phyloP scores from a whole-genome alignment of 164 flowering plant genomes.

The Vitis rotundifolia region DNA sequence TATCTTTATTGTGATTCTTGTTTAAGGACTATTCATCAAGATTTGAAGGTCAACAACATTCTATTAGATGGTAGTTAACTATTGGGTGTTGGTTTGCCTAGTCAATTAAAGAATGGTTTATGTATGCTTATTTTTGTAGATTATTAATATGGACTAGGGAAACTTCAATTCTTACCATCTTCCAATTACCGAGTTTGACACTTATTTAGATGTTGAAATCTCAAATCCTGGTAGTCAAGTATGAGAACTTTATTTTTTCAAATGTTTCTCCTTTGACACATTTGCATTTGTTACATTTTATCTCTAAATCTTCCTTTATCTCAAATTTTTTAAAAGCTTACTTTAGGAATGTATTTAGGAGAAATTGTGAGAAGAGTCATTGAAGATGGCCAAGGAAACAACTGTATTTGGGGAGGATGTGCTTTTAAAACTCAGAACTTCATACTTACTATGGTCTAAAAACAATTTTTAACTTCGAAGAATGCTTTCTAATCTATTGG shows the following conservation, averaged over 20 bases:
- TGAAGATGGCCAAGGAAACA: conserved; percentile 58
- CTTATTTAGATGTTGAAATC: conserved; percentile 52
- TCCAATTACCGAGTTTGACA: conserved; percentile 58
- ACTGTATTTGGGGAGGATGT: conserved; percentile 52
- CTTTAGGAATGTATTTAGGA: conserved; percentile 66
- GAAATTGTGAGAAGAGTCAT: conserved; percentile 61
- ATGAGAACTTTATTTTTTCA: not conserved
- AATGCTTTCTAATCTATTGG: not conserved
- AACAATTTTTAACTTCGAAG: not conserved
- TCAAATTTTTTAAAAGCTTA: conserved; percentile 62
- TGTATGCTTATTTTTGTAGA: conserved; percentile 30
- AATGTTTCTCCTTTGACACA: not conserved
- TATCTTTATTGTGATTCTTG: too few species aligned
- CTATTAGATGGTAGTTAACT: conserved; percentile 31
- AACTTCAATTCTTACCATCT: conserved; percentile 46
- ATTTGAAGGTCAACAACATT: too few species aligned
- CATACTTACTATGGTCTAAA: conserved; percentile 48
- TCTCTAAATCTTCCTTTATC: not conserved
- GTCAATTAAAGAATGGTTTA: not conserved
- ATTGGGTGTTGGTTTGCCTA: not conserved
- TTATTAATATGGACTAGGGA: conserved; percentile 60
- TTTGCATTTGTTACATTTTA: not conserved
- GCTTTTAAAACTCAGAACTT: conserved; percentile 46
- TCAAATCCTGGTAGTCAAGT: conserved; percentile 57
- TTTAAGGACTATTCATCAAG: too few species aligned